These are phyloP conservation scores for Sesbania bispinosa DNA, from an alignment of 306 rosid species.

Conservation along the genomic window DNA sequence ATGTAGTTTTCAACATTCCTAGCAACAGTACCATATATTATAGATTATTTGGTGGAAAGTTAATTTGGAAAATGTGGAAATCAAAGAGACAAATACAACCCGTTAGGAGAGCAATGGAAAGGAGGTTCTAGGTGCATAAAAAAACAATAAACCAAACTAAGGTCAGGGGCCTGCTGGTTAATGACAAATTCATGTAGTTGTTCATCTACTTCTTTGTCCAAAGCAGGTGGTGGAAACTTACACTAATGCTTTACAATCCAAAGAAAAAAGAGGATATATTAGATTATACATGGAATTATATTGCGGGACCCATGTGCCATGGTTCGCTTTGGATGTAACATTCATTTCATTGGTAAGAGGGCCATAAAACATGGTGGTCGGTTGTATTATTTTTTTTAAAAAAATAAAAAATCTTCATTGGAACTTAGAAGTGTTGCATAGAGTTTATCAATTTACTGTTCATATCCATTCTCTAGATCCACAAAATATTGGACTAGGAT, in stretches of 20 bases:
- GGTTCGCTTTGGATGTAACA: no score
- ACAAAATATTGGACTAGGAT: background rate
- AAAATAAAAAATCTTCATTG: background rate
- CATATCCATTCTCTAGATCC: background rate
- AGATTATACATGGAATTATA: background rate
- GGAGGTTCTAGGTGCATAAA: background rate
- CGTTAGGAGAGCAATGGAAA: background rate
- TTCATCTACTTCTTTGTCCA: constrained; percentile 5
- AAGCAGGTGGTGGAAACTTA: constrained; percentile 5
- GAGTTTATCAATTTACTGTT: background rate
- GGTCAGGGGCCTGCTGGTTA: constrained; percentile 6
- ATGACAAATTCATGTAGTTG: background rate
- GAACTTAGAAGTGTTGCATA: background rate
- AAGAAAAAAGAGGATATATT: background rate
- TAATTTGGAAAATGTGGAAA: background rate
- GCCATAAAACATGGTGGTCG: background rate
- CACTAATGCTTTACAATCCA: background rate
- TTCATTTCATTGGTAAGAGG: constrained; percentile 8
- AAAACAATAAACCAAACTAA: constrained; percentile 9
- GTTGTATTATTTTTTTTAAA: background rate
- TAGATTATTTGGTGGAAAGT: background rate
- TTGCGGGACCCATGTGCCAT: background rate
- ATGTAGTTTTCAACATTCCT: background rate
- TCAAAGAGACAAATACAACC: background rate
- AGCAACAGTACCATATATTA: background rate